Conservation (phyloP, 352 stramenopile genomes). For the Phytophthora pini region DNA sequence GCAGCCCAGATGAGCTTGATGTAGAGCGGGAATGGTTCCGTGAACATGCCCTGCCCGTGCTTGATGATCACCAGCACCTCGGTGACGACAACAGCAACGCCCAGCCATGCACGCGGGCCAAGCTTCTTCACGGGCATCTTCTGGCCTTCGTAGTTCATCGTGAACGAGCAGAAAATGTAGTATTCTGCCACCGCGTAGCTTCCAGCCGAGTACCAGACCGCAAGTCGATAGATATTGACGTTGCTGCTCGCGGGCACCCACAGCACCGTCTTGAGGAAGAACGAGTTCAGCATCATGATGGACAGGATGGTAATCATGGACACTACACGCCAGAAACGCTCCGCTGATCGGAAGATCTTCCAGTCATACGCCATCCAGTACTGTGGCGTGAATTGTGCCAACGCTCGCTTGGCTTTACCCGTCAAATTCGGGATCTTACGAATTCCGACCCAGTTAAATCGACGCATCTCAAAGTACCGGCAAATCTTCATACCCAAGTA, state of each 20-base stretch:
- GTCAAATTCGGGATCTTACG: slow-evolving; percentile 83
- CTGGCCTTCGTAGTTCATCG: slow-evolving; percentile 62
- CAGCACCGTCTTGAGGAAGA: slow-evolving; percentile 95
- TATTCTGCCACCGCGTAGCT: slow-evolving; percentile 90
- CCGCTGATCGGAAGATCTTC: slow-evolving; percentile 93
- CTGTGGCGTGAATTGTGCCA: slow-evolving; percentile 90
- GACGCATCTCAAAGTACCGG: slow-evolving; percentile 88
- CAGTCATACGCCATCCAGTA: slow-evolving; percentile 94
- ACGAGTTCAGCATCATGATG: slow-evolving; percentile 96
- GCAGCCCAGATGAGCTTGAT: slow-evolving; percentile 85
- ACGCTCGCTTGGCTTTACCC: slow-evolving; percentile 81
- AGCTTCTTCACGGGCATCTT: slow-evolving; percentile 82
- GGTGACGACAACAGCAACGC: slow-evolving; percentile 76
- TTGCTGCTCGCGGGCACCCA: slow-evolving; percentile 87
- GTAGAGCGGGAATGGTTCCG: slow-evolving; percentile 79
- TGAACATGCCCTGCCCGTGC: slow-evolving; percentile 89
- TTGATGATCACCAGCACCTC: slow-evolving; percentile 87
- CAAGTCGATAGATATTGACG: slow-evolving; percentile 83
- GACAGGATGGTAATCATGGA: slow-evolving; percentile 91
- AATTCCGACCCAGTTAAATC: slow-evolving; percentile 91
- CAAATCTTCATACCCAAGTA: slow-evolving; percentile 90
- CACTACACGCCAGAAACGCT: slow-evolving; percentile 91
- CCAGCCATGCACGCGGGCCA: slow-evolving; percentile 82
- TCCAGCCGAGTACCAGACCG: slow-evolving; percentile 86
- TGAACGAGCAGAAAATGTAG: slow-evolving; percentile 92